These are phyloP conservation scores for Metschnikowia cubensis DNA, from an alignment of 805 yeast genomes.

Conservation along the genomic window DNA sequence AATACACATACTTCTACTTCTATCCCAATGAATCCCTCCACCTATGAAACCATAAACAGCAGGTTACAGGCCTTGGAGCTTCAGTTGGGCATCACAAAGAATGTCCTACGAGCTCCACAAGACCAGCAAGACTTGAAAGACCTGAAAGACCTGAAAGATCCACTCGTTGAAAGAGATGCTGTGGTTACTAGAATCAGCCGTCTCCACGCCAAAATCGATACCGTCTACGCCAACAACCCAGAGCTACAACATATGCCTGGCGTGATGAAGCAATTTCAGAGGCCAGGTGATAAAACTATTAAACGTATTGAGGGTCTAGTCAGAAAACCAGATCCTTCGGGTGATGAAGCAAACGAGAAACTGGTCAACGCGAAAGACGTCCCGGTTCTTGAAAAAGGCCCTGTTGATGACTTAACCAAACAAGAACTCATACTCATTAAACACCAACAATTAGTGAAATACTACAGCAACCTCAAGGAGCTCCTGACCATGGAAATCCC, in stretches of 20 bases:
- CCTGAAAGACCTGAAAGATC: not conserved
- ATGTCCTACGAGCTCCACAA: not conserved
- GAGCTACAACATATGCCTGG: conserved; percentile 12
- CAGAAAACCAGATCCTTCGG: not conserved
- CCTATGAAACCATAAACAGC: not conserved
- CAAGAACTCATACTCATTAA: conserved; percentile 22
- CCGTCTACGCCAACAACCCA: conserved; percentile 6
- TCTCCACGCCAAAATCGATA: conserved; percentile 11
- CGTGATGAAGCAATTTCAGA: conserved; percentile 7
- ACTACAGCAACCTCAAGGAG: conserved; percentile 20
- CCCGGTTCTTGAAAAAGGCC: not conserved
- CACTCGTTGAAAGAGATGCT: not conserved
- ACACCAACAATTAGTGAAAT: conserved; percentile 20
- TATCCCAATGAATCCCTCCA: not conserved
- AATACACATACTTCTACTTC: not conserved
- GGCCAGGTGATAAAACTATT: not conserved
- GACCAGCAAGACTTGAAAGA: too few species aligned
- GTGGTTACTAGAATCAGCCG: conserved; percentile 7
- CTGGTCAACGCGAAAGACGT: not conserved
- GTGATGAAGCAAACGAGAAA: not conserved
- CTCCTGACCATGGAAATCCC: conserved; percentile 23
- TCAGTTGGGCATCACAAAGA: conserved; percentile 4
- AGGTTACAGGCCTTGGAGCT: conserved; percentile 6
- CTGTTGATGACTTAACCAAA: conserved; percentile 11
- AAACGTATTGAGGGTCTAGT: not conserved